Evolutionary conservation across 768 basidiomycete genomes (phyloP), one percentile per base, ranked within the genome.

Genomic region (Lentinula boryana): DNA sequence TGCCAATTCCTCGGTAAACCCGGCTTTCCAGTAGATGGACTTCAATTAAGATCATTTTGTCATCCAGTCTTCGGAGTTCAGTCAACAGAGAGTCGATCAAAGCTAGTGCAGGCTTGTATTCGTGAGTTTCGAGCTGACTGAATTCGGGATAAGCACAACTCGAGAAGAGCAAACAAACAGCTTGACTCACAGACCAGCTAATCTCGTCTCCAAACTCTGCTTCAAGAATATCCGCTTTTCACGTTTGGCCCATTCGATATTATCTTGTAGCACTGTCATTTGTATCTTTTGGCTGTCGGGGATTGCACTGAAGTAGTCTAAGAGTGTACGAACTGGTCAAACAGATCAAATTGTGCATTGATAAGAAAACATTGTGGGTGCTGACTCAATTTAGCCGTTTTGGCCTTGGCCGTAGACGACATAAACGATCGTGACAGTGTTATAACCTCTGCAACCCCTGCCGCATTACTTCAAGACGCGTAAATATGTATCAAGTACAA

Each of bases 21-120:
- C 93, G 77, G 60, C 91, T 92, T 74, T 99, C 96, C 41, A 98
- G 82, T 8, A 99, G 81, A 67, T 96, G 95, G 0, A 98, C 95
- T 70, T 98, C 96, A 3, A 95, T 98, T 33, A 99, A 80, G 63
- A 98, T 91, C 84, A 96, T 89, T 79, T 98, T 98, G 76, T 98
- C 97, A 71, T 99, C 96, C 31, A 99, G 78, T 27, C 88, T 84
- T 74, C 91, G 94, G 18, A 99, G 83, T 72, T 98, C 97, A 1
- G 88, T 88, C 36, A 98, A 80, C n/a, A 99, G 83, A 0, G 80
- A 78, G 62, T 95, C 94, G 63, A 98, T 95, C 54, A 93, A 81
- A 0, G 82, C 68, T 13, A 98, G 80, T 0, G 96, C 94, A 0
- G 85, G 81, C 66, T 89, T 87, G 78, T 85, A 91, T 66, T 90